phyloP scores from a whole-genome alignment of 179 eudicot species.

The Spinacia oleracea region DNA sequence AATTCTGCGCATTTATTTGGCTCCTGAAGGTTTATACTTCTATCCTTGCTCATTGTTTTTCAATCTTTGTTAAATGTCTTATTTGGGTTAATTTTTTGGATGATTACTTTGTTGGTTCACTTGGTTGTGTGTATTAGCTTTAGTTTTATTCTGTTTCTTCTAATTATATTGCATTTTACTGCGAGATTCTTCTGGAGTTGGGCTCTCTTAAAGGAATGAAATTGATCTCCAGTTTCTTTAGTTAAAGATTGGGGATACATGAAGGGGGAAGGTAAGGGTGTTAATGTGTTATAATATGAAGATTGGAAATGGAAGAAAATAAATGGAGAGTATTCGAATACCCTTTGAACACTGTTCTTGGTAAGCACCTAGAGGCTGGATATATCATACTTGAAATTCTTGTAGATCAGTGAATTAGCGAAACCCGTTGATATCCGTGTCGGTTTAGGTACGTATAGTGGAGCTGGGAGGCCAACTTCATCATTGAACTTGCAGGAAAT shows the following conservation, averaged over 20 bases:
- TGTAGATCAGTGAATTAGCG: too few species aligned
- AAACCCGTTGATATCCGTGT: too few species aligned
- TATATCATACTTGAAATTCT: neutral
- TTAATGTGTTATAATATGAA: too few species aligned
- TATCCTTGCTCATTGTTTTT: too few species aligned
- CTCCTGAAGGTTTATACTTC: slow-evolving; percentile 58
- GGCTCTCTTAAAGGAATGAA: neutral
- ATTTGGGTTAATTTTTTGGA: neutral
- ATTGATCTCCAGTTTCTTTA: neutral
- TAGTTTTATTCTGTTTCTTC: neutral
- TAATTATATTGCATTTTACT: too few species aligned
- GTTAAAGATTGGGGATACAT: neutral
- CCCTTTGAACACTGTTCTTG: neutral
- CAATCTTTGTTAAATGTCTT: neutral
- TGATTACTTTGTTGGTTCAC: neutral
- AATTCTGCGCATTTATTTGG: slow-evolving; percentile 66
- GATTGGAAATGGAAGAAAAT: neutral
- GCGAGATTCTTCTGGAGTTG: neutral
- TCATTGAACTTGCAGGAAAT: too few species aligned
- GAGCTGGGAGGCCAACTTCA: too few species aligned
- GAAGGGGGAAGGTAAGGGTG: neutral
- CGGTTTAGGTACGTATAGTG: too few species aligned
- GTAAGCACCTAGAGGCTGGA: neutral
- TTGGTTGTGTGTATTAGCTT: neutral
- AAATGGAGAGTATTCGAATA: too few species aligned